phyloP scores from a whole-genome alignment of 345 rosid genomes.

The Ailanthus altissimus region DNA sequence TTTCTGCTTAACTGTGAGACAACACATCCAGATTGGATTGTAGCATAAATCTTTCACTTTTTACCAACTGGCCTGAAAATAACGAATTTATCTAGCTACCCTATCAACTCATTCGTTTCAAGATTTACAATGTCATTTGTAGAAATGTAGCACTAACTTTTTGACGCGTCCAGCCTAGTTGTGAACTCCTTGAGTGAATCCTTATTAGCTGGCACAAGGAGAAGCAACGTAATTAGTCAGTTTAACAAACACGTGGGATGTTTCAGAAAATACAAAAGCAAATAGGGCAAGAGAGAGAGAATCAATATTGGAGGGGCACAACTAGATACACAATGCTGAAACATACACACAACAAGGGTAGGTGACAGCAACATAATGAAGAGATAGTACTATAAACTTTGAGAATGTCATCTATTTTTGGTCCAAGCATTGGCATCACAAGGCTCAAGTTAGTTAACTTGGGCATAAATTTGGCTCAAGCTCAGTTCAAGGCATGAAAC shows the following conservation, averaged over 20 bases:
- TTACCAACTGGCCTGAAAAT: conserved; percentile 19
- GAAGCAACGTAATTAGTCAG: conserved; percentile 11
- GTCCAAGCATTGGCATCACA: background rate
- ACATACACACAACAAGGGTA: background rate
- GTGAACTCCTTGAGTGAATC: conserved; percentile 50
- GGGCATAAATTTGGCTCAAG: conserved; percentile 1
- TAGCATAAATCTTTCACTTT: conserved; percentile 25
- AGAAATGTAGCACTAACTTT: conserved; percentile 43
- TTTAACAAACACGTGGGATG: background rate
- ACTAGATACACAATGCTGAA: background rate
- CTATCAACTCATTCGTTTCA: conserved; percentile 1
- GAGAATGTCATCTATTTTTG: background rate
- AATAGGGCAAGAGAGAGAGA: background rate
- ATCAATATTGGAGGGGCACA: background rate
- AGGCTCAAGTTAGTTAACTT: background rate
- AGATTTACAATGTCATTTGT: background rate
- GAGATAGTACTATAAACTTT: background rate
- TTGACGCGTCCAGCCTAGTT: conserved; percentile 64
- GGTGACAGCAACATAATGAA: background rate
- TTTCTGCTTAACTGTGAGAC: conserved; percentile 20
- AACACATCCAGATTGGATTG: conserved; percentile 22
- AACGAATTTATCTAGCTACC: conserved; percentile 24
- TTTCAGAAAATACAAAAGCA: background rate
- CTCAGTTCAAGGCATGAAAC: conserved; percentile 5
- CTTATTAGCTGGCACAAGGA: conserved; percentile 40